Conservation (phyloP, 768 basidiomycete species). For the Chalciporus chontae region DNA sequence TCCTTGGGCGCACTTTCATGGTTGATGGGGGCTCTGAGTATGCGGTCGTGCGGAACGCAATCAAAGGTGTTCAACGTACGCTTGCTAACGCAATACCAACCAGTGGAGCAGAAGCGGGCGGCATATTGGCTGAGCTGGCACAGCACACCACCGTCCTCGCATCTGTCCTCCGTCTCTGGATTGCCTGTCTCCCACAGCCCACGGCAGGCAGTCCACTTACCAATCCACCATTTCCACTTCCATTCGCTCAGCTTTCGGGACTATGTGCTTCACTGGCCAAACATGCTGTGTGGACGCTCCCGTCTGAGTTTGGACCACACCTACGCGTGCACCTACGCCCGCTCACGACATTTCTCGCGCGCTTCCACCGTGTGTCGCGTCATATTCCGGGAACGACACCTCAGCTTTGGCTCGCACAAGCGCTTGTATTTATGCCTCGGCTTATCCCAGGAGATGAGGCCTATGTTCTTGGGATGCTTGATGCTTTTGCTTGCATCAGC, state of each 20-base stretch:
- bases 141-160: conserved; percentile 36
- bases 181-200: conserved; percentile 53
- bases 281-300: conserved; percentile 49
- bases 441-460: conserved; percentile 77
- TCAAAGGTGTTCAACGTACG: conserved; percentile 32
- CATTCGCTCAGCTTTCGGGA: conserved; percentile 52
- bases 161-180: conserved; percentile 58
- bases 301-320: conserved; percentile 3
- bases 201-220: conserved; percentile 34
- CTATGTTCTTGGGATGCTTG: conserved; percentile 41
- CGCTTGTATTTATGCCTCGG: conserved; percentile 50
- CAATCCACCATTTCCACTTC: conserved; percentile 59
- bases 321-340: conserved; percentile 36
- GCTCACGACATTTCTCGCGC: conserved; percentile 49
- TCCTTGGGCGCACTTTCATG: conserved; percentile 39
- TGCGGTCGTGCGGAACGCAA: conserved; percentile 33
- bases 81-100: conserved; percentile 12
- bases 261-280: conserved; percentile 47
- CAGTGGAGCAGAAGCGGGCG: conserved; percentile 5
- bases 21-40: conserved; percentile 31
- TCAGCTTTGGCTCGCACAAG: conserved; percentile 66
- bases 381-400: conserved; percentile 51
- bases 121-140: conserved; percentile 29
- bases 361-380: conserved; percentile 58
- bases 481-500: conserved; percentile 12